Evolutionary conservation across 192 early-diverging fungal species (phyloP).

Genomic region (Coemansia sp.): DNA sequence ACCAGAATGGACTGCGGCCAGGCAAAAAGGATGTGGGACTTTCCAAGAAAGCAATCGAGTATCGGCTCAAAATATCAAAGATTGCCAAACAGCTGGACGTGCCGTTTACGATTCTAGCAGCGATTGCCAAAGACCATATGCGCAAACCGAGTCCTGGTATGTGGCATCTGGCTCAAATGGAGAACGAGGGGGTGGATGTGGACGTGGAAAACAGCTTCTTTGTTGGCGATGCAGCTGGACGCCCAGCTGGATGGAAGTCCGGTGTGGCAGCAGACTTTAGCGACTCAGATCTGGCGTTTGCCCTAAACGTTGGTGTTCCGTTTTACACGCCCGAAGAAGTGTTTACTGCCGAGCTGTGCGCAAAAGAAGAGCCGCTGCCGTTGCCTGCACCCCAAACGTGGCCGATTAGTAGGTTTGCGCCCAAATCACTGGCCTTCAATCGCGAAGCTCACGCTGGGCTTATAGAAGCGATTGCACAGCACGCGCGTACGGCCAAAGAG

Average conservation of each 20-base stretch:
- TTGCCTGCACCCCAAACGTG: slow-evolving; percentile 14
- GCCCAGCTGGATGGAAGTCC: slow-evolving; percentile 62
- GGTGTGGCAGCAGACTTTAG: slow-evolving; percentile 69
- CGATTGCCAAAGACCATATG: slow-evolving; percentile 63
- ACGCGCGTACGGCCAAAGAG: slow-evolving; percentile 20
- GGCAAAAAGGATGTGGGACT: slow-evolving; percentile 18
- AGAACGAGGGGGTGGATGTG: slow-evolving; percentile 35
- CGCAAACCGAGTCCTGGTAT: slow-evolving; percentile 51
- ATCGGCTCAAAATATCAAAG: slow-evolving; percentile 66
- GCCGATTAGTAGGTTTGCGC: slow-evolving; percentile 17
- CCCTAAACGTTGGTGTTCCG: slow-evolving; percentile 64
- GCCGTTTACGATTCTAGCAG: slow-evolving; percentile 73
- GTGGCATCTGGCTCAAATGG: slow-evolving; percentile 37
- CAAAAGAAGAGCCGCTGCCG: slow-evolving; percentile 17
- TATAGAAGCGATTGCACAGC: slow-evolving; percentile 23
- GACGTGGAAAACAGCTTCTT: slow-evolving; percentile 70
- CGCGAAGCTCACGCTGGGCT: slow-evolving; percentile 2
- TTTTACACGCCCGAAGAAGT: slow-evolving; percentile 85
- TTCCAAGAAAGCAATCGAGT: slow-evolving; percentile 19
- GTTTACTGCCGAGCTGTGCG: slow-evolving; percentile 59
- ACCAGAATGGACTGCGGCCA: slow-evolving; percentile 29
- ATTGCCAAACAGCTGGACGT: slow-evolving; percentile 73
- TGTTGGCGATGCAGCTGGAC: slow-evolving; percentile 93
- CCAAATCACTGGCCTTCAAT: background rate
- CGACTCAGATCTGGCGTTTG: slow-evolving; percentile 86